A percentile compares a stretch with the other conserved stretches of the same genome.
phyloP scores from a whole-genome alignment of 2,329 filamentous ascomycete genomes.

The Byssochlamys sp. region DNA sequence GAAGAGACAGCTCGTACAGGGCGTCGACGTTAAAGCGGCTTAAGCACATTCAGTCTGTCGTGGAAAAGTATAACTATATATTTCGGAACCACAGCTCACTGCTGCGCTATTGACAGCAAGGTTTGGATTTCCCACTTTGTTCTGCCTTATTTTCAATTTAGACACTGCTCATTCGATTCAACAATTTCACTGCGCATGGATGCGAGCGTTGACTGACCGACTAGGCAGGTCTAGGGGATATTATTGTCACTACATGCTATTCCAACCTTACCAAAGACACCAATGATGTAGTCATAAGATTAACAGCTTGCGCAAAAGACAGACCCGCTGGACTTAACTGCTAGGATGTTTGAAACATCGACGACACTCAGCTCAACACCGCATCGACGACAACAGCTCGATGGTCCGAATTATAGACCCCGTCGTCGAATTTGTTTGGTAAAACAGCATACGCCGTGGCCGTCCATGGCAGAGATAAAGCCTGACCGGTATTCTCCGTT shows the following conservation, averaged over 20 bases:
- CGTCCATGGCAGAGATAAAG: constrained; percentile 23
- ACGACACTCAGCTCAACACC: constrained; percentile 10
- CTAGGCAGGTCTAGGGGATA: no score
- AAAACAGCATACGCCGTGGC: constrained; percentile 44
- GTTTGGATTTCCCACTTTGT: no score
- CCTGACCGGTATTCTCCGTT: constrained; percentile 2
- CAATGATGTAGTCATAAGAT: no score
- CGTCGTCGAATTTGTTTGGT: constrained; percentile 47
- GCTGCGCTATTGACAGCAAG: no score
- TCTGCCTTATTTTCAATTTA: no score
- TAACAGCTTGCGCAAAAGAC: no score
- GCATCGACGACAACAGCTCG: constrained; percentile 47
- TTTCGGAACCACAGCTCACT: background rate
- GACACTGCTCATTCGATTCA: no score
- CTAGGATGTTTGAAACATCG: background rate
- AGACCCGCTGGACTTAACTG: no score
- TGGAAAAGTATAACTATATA: background rate
- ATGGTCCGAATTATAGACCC: constrained; percentile 48
- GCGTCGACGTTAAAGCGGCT: background rate
- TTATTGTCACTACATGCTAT: no score
- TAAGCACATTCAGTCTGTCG: background rate
- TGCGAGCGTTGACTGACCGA: no score
- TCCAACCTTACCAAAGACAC: no score
- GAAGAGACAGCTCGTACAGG: background rate
- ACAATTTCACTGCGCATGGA: no score